Percentiles rank a stretch among this genome's conserved stretches.
Conservation (phyloP, 2,329 filamentous ascomycete species). For the Penicillium concentricum region DNA sequence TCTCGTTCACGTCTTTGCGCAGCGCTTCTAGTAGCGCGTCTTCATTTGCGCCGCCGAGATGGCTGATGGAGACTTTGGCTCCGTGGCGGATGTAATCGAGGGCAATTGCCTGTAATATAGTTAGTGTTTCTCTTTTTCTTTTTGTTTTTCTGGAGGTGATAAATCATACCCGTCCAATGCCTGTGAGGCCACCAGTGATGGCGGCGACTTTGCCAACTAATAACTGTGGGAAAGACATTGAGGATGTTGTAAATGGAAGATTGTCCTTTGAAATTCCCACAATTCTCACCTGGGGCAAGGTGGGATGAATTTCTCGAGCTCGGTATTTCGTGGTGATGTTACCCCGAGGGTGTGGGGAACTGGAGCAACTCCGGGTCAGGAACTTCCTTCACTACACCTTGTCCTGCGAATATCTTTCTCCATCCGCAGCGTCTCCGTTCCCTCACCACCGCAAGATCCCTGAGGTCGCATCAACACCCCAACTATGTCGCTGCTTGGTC, state of each 20-base stretch:
- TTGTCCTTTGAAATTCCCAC: background rate
- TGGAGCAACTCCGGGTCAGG: background rate
- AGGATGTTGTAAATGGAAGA: background rate
- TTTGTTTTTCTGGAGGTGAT: background rate
- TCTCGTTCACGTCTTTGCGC: conserved; percentile 30
- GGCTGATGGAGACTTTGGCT: conserved; percentile 76
- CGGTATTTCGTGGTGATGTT: conserved; percentile 34
- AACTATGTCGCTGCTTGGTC: too few relatives aligned
- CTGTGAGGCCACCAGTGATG: conserved; percentile 82
- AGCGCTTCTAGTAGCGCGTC: conserved; percentile 31
- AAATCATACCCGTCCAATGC: conserved; percentile 65
- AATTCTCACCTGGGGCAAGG: background rate
- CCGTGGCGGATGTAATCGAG: conserved; percentile 76
- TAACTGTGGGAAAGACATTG: conserved; percentile 47
- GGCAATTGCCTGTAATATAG: conserved; percentile 62
- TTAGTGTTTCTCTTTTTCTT: background rate
- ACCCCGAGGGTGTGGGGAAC: conserved; percentile 26
- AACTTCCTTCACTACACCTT: too few relatives aligned
- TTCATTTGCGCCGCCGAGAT: conserved; percentile 55
- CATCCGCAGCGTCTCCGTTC: too few relatives aligned
- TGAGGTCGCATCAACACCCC: too few relatives aligned
- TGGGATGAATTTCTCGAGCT: conserved; percentile 16
- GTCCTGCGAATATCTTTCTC: too few relatives aligned
- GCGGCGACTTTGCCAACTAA: conserved; percentile 75
- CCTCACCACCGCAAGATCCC: too few relatives aligned